Evolutionary conservation across 2,329 filamentous ascomycete genomes (phyloP).

Genomic region (Fusarium chlamydosporum): DNA sequence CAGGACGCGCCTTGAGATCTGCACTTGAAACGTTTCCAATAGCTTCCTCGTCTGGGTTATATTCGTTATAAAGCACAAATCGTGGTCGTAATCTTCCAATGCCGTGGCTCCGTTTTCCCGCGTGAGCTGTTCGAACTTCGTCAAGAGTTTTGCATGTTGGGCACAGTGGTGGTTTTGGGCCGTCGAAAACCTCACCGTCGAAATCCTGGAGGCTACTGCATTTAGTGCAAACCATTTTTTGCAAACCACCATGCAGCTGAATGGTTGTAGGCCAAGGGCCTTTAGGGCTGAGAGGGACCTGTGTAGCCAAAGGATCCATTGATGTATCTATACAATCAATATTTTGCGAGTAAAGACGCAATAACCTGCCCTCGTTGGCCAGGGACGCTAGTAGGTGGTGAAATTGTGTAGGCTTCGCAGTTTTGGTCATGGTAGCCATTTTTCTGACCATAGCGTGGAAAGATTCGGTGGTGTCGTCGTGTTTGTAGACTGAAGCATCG

Average conservation of each 20-base stretch:
- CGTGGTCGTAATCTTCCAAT: slow-evolving; percentile 90
- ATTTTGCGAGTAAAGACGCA: slow-evolving; percentile 96
- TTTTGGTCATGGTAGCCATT: slow-evolving; percentile 82
- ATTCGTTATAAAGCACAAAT: slow-evolving; percentile 97
- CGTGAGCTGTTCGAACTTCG: slow-evolving; percentile 78
- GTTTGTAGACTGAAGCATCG: slow-evolving; percentile 96
- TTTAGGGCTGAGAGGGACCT: slow-evolving; percentile 83
- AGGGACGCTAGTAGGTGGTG: slow-evolving; percentile 94
- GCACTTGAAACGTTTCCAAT: slow-evolving; percentile 92
- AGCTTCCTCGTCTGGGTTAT: slow-evolving; percentile 95
- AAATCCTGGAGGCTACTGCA: slow-evolving; percentile 84
- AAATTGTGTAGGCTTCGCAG: slow-evolving; percentile 86
- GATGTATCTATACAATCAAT: slow-evolving; percentile 94
- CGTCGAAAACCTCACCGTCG: slow-evolving; percentile 83
- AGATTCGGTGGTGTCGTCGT: slow-evolving; percentile 86
- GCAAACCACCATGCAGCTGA: slow-evolving; percentile 91
- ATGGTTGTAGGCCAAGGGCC: slow-evolving; percentile 94
- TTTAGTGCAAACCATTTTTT: slow-evolving; percentile 98
- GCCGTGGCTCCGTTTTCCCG: slow-evolving; percentile 92
- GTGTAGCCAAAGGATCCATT: slow-evolving; percentile 82
- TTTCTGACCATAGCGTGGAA: slow-evolving; percentile 98
- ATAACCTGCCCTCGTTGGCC: slow-evolving; percentile 85
- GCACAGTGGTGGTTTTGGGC: slow-evolving; percentile 86
- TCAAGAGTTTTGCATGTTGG: slow-evolving; percentile 81
- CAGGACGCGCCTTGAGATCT: slow-evolving; percentile 86